Percentiles rank a stretch among this genome's conserved stretches.
Conservation (phyloP, 2,329 filamentous ascomycete genomes). For the Aspergillus persii region DNA sequence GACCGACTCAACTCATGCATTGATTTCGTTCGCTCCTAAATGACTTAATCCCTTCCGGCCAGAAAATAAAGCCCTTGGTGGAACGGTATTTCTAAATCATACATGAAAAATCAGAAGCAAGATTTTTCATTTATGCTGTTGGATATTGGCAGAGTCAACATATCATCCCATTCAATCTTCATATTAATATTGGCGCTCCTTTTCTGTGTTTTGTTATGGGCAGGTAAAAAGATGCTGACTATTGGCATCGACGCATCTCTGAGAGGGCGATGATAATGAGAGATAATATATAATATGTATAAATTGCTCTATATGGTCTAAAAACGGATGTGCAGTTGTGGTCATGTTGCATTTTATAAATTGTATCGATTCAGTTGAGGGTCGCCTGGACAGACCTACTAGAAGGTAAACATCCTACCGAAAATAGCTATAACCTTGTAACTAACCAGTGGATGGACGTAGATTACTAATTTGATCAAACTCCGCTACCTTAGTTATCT, state of each 20-base stretch:
- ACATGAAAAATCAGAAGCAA: too few relatives aligned
- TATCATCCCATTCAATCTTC: neutral
- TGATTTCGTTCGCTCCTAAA: constrained; percentile 31
- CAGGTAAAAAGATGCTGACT: neutral
- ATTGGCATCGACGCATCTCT: neutral
- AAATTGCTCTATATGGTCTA: neutral
- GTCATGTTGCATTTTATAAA: neutral
- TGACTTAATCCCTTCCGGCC: neutral
- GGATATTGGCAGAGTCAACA: neutral
- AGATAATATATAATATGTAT: neutral
- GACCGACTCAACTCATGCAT: constrained; percentile 55
- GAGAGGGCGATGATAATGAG: neutral
- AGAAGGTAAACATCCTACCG: neutral
- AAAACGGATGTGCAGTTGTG: neutral
- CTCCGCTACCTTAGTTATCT: constrained; percentile 11
- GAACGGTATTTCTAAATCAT: neutral
- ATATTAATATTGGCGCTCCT: neutral
- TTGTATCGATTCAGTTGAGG: neutral
- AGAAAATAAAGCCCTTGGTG: neutral
- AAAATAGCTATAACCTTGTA: neutral
- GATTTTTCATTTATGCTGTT: neutral
- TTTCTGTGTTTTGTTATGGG: neutral
- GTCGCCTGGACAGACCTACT: neutral
- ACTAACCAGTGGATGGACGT: too few relatives aligned
- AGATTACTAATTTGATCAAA: constrained; percentile 1